Evolutionary conservation across 257 asterid species (phyloP), one percentile per base, ranked within the genome.

Genomic region (Ajuga chamaepitys): DNA sequence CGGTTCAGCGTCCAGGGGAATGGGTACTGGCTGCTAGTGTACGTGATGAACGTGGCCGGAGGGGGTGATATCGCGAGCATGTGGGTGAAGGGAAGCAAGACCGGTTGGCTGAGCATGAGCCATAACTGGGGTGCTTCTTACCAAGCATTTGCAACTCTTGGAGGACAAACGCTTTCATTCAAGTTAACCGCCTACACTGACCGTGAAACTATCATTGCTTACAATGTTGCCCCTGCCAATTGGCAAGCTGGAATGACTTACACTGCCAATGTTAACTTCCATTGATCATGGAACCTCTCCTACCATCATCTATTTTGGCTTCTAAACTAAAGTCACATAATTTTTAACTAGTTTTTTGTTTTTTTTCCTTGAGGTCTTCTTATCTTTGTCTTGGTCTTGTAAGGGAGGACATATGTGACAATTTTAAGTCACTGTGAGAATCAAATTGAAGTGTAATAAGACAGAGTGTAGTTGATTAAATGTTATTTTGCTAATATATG

Each of bases 121-220:
- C 98, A 88, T 44, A 91, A 91, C 64, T 89, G 97, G 97, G 97
- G 95, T 1, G 95, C 96, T 66, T 89, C 97, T 11, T 83, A 89
- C 66, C 93, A 86, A 44, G 95, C 97, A 0, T 86, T 87, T 53
- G 64, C 91, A 9, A 71, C 85, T 0, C 89, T 85, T 0, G 74
- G 84, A 5, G 95, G 97, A 1, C 94, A 89, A 52, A 7, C 94
- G 7, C 89, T 89, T 53, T 87, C 97, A 10, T 89, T 89, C 79
- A 83, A 76, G 70, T 0, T 82, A 0, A 82, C 92, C 20, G 82
- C 96, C 0, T 88, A 80, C 82, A 80, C 95, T 40, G 54, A 80
- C 2, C 82, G 67, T 44, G 76, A 88, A 57, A 82, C 95, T 5
- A 54, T 88, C 44, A 24, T 76, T 13, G 88, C 83, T 0, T 70